phyloP scores from a whole-genome alignment of 2,329 filamentous ascomycete genomes.

The Sclerotinia spermophila region DNA sequence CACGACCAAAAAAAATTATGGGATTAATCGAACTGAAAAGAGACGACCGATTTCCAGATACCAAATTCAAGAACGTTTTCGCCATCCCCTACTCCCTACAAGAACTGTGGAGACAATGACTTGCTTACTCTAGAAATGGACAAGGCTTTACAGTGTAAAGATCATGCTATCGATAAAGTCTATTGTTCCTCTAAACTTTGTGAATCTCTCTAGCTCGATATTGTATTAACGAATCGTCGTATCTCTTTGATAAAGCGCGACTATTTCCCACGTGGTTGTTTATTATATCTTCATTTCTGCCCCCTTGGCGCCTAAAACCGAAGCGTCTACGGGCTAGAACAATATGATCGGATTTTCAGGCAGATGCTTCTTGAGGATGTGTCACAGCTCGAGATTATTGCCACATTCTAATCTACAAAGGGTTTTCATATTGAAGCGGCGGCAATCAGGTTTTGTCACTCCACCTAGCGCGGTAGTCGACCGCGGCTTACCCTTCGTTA shows the following conservation, averaged over 20 bases:
- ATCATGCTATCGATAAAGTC: neutral
- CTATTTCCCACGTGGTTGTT: neutral
- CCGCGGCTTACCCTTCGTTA: neutral
- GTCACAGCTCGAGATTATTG: neutral
- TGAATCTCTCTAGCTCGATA: neutral
- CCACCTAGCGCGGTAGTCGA: neutral
- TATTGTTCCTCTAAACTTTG: neutral
- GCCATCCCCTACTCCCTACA: neutral
- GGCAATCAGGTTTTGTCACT: neutral
- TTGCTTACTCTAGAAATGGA: neutral
- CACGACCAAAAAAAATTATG: neutral
- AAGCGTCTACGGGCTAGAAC: neutral
- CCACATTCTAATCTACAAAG: neutral
- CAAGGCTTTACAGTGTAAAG: neutral
- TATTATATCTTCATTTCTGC: neutral
- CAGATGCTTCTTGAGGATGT: neutral
- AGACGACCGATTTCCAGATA: neutral
- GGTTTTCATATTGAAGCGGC: neutral
- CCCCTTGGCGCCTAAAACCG: neutral
- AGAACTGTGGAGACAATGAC: neutral
- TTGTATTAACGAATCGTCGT: neutral
- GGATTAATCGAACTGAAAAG: neutral
- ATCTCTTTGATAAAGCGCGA: neutral
- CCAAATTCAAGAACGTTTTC: neutral
- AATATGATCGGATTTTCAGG: neutral